Conservation (phyloP, 176 grass and related monocot species). For the Themeda triandra region DNA sequence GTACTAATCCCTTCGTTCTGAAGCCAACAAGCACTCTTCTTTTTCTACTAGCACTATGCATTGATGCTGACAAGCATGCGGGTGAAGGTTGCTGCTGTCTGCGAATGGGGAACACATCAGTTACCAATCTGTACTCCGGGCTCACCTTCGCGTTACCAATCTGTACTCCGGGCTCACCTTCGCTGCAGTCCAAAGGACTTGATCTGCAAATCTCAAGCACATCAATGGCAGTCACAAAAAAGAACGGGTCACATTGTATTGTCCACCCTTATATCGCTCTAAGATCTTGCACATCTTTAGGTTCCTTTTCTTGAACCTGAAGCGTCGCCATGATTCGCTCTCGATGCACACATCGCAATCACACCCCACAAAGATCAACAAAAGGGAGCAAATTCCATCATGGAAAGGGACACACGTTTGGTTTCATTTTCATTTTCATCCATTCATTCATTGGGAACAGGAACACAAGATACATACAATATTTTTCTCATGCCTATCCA, state of each 20-base stretch:
- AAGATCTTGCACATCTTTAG: not conserved
- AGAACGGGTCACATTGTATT: not conserved
- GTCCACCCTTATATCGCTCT: not conserved
- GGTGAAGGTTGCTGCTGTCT: not conserved
- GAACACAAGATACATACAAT: slow-evolving; percentile 26
- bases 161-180: not conserved
- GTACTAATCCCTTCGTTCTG: not conserved
- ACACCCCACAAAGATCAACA: not conserved
- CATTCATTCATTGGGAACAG: slow-evolving; percentile 16
- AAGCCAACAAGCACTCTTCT: slow-evolving; percentile 2
- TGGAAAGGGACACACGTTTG: slow-evolving; percentile 8
- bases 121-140: not conserved
- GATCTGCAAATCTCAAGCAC: slow-evolving; percentile 1
- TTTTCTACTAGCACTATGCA: not conserved
- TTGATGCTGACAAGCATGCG: slow-evolving; percentile 3
- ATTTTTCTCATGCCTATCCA: slow-evolving; percentile 27
- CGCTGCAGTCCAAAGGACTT: not conserved
- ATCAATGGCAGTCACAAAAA: not conserved
- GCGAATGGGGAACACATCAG: not conserved
- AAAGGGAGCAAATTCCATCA: not conserved
- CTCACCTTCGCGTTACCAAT: not conserved
- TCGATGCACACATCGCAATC: slow-evolving; percentile 8
- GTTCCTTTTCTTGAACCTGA: slow-evolving; percentile 31
- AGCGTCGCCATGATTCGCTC: slow-evolving; percentile 3
- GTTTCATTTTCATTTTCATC: slow-evolving; percentile 3